Conservation (phyloP, 768 basidiomycete species). For the Phlebiopsis gigantea region DNA sequence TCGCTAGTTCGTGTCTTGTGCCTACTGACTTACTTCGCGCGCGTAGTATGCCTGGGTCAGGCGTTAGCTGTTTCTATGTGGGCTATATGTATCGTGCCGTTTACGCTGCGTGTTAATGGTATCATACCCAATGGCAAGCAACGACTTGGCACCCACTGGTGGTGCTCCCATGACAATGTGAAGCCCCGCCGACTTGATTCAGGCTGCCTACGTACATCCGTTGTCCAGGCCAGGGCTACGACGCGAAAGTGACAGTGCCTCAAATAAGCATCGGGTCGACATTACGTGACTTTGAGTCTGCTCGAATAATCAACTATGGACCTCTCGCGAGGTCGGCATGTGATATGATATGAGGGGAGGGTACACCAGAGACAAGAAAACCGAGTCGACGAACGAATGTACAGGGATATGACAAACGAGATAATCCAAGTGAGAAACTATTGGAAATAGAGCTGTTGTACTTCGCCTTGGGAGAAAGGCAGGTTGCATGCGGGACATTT, state of each 20-base stretch:
- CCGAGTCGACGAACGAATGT: background rate
- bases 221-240: no score
- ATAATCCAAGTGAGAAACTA: constrained; percentile 17
- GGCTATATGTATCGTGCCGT: no score
- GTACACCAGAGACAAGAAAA: background rate
- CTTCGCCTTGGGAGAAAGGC: constrained; percentile 79
- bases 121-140: no score
- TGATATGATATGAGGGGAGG: background rate
- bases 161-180: no score
- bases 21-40: constrained; percentile 13
- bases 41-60: constrained; percentile 92
- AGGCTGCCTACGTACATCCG: no score
- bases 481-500: constrained; percentile 90
- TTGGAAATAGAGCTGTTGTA: constrained; percentile 62
- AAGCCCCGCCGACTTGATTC: no score
- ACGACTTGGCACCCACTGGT: no score
- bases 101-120: no score
- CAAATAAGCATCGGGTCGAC: no score
- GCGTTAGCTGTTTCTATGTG: no score
- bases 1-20: constrained; percentile 6
- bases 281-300: no score
- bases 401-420: background rate
- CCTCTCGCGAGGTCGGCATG: background rate
- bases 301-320: constrained; percentile 17
- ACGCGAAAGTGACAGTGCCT: no score